Percentiles rank a stretch among this genome's conserved stretches.
These are phyloP conservation scores for Penicillium waksmanii DNA, from an alignment of 495 filamentous ascomycete genomes.

Conservation along the genomic window DNA sequence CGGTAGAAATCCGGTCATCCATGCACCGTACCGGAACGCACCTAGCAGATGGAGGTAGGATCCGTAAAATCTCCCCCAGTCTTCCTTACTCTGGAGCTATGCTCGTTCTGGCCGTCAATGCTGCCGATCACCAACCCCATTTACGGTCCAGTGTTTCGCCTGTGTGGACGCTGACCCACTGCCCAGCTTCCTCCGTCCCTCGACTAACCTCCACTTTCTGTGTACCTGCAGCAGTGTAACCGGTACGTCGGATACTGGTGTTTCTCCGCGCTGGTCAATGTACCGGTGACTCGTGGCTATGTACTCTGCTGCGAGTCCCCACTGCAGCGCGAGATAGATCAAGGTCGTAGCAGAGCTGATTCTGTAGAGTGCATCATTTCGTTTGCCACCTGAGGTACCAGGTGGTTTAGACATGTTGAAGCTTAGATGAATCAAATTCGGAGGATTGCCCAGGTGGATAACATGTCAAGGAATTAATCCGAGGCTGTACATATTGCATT, in stretches of 20 bases:
- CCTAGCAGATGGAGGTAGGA: too few species aligned
- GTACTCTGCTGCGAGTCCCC: conserved; percentile 1
- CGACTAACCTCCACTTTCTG: neutral
- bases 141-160: conserved; percentile 26
- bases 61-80: conserved; percentile 3
- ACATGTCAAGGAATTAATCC: too few species aligned
- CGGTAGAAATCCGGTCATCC: conserved; percentile 5
- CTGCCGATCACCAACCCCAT: conserved; percentile 23
- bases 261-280: neutral
- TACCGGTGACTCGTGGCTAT: conserved; percentile 14
- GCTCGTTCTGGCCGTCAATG: conserved; percentile 9
- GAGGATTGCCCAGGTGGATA: too few species aligned
- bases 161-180: conserved; percentile 25
- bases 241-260: conserved; percentile 11
- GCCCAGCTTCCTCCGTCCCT: conserved; percentile 18
- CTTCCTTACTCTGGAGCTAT: conserved; percentile 8
- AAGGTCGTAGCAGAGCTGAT: neutral
- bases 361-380: neutral
- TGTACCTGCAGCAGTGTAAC: conserved; percentile 21
- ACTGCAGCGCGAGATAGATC: neutral
- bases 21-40: neutral
- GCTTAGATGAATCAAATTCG: too few species aligned
- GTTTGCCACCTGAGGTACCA: neutral
- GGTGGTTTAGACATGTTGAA: too few species aligned
- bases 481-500: too few species aligned